Percentiles rank a stretch among this genome's conserved stretches.
phyloP scores from a whole-genome alignment of 192 early-diverging fungal genomes.

The Coemansia sp. region DNA sequence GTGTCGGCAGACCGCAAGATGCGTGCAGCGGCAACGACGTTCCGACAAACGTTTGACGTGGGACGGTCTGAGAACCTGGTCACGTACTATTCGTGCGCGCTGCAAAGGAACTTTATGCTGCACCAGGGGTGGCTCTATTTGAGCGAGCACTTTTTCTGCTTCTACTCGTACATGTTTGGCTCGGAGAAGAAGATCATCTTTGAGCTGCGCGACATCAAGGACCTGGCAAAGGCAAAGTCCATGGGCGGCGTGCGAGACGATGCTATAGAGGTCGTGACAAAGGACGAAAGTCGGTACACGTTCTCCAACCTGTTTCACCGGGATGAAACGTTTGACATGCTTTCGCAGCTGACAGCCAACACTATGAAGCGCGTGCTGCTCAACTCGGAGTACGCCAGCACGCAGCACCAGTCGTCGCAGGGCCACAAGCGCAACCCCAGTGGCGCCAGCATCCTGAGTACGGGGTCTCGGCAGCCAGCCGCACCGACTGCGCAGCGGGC shows the following conservation, averaged over 20 bases:
- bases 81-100: slow-evolving; percentile 93
- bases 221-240: slow-evolving; percentile 81
- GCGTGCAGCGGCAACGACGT: slow-evolving; percentile 80
- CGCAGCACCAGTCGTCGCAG: slow-evolving; percentile 13
- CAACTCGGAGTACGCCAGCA: slow-evolving; percentile 59
- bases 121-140: slow-evolving; percentile 99
- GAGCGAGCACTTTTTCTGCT: slow-evolving; percentile 87
- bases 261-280: slow-evolving; percentile 79
- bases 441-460: slow-evolving; percentile 3
- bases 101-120: slow-evolving; percentile 69
- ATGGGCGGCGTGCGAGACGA: slow-evolving; percentile 90
- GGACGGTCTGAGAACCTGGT: slow-evolving; percentile 81
- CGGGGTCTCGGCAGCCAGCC: neutral
- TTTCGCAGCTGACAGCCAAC: slow-evolving; percentile 84
- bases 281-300: slow-evolving; percentile 74
- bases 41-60: slow-evolving; percentile 84
- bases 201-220: slow-evolving; percentile 88
- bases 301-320: slow-evolving; percentile 95
- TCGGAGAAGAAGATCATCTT: slow-evolving; percentile 89
- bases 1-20: slow-evolving; percentile 82
- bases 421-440: slow-evolving; percentile 14
- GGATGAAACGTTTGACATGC: slow-evolving; percentile 93
- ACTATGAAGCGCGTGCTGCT: slow-evolving; percentile 88
- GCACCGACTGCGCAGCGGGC: neutral
- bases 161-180: slow-evolving; percentile 92